Evolutionary conservation across 805 yeast genomes (phyloP), one percentile per base, ranked within the genome.

Genomic region (Wickerhamomyces queroliae): DNA sequence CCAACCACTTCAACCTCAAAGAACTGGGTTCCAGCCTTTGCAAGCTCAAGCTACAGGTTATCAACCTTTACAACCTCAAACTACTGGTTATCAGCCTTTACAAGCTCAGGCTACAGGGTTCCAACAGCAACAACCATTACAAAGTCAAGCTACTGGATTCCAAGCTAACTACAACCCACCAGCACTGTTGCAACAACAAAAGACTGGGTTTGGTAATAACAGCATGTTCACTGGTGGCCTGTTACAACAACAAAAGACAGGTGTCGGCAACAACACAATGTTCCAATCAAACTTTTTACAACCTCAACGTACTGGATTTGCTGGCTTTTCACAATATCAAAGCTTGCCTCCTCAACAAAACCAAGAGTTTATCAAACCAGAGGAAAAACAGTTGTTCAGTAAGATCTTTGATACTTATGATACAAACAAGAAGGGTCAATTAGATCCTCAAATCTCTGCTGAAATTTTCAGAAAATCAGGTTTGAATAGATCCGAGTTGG

Each of bases 371-470:
- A 88, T 91, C 50, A 80, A 95, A 36, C 83, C 85, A 51, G 88
- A 86, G 52, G 98, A 91, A 57, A 90, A 88, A 57, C 72, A 72
- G 40, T 78, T 88, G 42, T 91, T 90, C 63, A 95, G 85, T 53
- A 85, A 82, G 36, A 86, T 91, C 43, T 91, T 93, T 64, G 74
- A 72, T 40, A 89, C 93, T 30, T 91, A 95, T 88, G 97, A 90
- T 55, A 66, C 77, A 13, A 54, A 67, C 30, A 72, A 72, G 35
- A 65, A 66, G 33, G 98, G 98, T 0, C 76, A 63, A 46, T 69
- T 91, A 44, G 83, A 80, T 41, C 95, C 96, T 13, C 76, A 76
- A 20, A 78, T 81, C 11, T 96, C 96, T 2, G 85, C 91, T 38
- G 78, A 78, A 41, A 81, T 93, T 35, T 89, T 93, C 60, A 81